A percentile compares a stretch with the other conserved stretches of the same genome.
Conservation (phyloP, 2,329 filamentous ascomycete species). For the Fusarium papillatum region DNA sequence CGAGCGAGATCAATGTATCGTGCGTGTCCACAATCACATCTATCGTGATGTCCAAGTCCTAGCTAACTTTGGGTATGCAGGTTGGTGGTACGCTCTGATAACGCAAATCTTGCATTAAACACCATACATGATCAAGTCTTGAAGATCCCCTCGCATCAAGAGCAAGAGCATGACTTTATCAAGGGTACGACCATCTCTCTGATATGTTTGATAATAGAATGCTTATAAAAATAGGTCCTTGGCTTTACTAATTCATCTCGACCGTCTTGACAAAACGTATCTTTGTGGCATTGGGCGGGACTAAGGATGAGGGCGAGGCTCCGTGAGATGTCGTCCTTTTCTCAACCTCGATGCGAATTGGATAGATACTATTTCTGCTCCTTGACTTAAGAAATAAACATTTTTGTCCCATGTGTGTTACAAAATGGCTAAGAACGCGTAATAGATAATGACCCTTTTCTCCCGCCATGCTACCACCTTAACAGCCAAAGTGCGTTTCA, state of each 20-base stretch:
- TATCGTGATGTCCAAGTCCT: background rate
- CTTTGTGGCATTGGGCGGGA: background rate
- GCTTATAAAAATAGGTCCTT: background rate
- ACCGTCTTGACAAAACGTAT: background rate
- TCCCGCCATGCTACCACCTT: background rate
- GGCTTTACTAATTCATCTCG: background rate
- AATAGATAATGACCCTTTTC: background rate
- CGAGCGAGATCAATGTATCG: background rate
- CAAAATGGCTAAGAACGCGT: background rate
- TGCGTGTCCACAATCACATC: background rate
- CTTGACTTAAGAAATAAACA: background rate
- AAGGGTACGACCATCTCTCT: background rate
- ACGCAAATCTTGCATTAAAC: background rate
- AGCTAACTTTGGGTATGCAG: background rate
- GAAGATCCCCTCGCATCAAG: background rate
- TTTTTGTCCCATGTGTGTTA: background rate
- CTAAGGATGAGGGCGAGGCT: background rate
- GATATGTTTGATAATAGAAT: accelerated
- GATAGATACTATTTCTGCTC: background rate
- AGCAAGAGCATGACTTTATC: background rate
- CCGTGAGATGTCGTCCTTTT: background rate
- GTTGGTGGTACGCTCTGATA: background rate
- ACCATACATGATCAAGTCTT: background rate
- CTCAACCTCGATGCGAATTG: background rate
- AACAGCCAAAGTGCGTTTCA: background rate